Conservation (phyloP, 169 alveolate species). For the Ichthyophthirius multifiliis region DNA sequence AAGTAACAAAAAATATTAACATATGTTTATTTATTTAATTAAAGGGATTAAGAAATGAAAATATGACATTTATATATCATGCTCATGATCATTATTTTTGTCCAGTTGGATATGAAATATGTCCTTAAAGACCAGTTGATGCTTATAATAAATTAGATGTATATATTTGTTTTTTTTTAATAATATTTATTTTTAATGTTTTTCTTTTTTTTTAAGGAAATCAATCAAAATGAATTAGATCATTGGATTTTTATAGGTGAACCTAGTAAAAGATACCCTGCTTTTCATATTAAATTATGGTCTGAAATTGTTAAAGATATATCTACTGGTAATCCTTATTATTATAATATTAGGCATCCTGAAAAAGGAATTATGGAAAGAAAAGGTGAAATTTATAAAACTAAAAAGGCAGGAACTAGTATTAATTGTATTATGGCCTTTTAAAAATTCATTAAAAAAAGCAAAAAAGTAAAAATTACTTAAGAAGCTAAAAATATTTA, state of each 20-base stretch:
- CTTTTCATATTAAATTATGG: slow-evolving; percentile 57
- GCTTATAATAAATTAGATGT: slow-evolving; percentile 41
- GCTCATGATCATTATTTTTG: slow-evolving; percentile 75
- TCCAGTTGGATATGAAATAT: slow-evolving; percentile 73
- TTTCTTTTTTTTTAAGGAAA: slow-evolving; percentile 3
- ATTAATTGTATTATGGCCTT: slow-evolving; percentile 56
- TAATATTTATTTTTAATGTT: background rate
- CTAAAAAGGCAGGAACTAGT: slow-evolving; percentile 46
- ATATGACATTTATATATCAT: slow-evolving; percentile 67
- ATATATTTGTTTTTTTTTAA: background rate
- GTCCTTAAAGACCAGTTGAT: slow-evolving; percentile 59
- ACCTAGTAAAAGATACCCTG: slow-evolving; percentile 50
- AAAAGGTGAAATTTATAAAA: slow-evolving; percentile 24
- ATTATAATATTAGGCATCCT: slow-evolving; percentile 50
- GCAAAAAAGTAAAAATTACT: background rate
- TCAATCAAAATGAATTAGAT: slow-evolving; percentile 25
- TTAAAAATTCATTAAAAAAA: slow-evolving; percentile 6
- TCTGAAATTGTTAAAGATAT: slow-evolving; percentile 57
- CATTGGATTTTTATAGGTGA: slow-evolving; percentile 68
- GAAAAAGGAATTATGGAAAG: slow-evolving; percentile 57
- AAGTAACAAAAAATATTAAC: background rate
- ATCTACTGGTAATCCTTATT: slow-evolving; percentile 47
- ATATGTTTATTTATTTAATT: background rate
- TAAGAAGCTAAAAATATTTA: background rate
- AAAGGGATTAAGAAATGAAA: slow-evolving; percentile 46